phyloP scores from a whole-genome alignment of 768 basidiomycete species.

The Crucibulum laeve region DNA sequence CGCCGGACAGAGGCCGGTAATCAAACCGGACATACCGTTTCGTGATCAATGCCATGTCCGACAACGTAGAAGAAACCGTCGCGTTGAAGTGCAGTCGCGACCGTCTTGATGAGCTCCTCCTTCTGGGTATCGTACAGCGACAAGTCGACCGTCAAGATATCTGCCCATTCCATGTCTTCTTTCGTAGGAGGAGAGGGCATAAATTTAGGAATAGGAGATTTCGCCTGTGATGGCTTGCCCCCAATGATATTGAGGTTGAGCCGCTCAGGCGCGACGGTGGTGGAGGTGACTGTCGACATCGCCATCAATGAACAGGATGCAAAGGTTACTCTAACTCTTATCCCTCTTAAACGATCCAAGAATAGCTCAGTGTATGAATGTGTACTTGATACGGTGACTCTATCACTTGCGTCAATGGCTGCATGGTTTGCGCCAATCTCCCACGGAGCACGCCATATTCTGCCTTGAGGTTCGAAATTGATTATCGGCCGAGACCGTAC shows the following conservation, averaged over 20 bases:
- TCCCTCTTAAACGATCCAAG: too few relatives aligned
- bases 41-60: conserved; percentile 21
- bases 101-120: conserved; percentile 19
- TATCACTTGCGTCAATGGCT: neutral
- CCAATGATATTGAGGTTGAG: conserved; percentile 2
- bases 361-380: too few relatives aligned
- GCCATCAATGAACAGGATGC: neutral
- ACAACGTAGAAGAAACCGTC: conserved; percentile 33
- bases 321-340: too few relatives aligned
- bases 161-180: conserved; percentile 25
- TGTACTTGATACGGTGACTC: too few relatives aligned
- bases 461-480: too few relatives aligned
- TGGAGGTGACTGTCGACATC: neutral
- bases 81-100: conserved; percentile 22
- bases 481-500: too few relatives aligned
- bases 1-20: neutral
- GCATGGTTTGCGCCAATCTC: neutral
- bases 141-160: conserved; percentile 31
- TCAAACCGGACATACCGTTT: conserved; percentile 14
- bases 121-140: conserved; percentile 22
- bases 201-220: conserved; percentile 15
- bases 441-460: neutral
- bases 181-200: conserved; percentile 14
- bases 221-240: neutral
- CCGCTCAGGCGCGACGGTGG: neutral